Percentiles rank a stretch among this genome's conserved stretches.
These are phyloP conservation scores for Stachybotrys elegans DNA, from an alignment of 2,329 filamentous ascomycete species.

Conservation along the genomic window DNA sequence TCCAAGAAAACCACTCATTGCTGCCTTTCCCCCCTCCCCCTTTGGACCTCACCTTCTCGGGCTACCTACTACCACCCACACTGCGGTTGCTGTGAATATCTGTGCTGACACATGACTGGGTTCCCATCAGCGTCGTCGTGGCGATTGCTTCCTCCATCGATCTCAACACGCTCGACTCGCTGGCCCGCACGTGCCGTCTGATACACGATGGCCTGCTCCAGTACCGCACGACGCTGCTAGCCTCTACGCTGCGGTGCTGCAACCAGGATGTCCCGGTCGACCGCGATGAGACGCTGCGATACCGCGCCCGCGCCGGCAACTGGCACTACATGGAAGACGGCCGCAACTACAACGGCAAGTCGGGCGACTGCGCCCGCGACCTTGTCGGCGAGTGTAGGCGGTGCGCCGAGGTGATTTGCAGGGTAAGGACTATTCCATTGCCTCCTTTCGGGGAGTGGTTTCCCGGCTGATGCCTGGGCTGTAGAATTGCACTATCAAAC, in stretches of 20 bases:
- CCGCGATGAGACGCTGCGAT: conserved; percentile 51
- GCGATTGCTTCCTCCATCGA: conserved; percentile 75
- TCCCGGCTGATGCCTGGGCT: conserved; percentile 8
- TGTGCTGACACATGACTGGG: conserved; percentile 11
- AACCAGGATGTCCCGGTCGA: conserved; percentile 60
- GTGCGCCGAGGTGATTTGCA: conserved; percentile 73
- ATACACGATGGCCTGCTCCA: conserved; percentile 74
- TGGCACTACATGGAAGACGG: conserved; percentile 57
- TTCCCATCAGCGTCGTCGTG: conserved; percentile 74
- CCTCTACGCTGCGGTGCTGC: conserved; percentile 71
- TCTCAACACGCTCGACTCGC: conserved; percentile 77
- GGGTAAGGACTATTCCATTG: conserved; percentile 50
- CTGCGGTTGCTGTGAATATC: conserved; percentile 1
- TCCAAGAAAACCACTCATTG: neutral
- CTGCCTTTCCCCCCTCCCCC: neutral
- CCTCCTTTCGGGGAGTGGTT: neutral
- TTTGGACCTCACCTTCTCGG: neutral
- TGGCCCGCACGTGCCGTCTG: conserved; percentile 77
- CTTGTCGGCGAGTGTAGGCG: conserved; percentile 79
- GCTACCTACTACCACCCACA: neutral
- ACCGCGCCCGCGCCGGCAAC: conserved; percentile 50
- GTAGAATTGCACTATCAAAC: conserved; percentile 87
- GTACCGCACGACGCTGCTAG: conserved; percentile 68
- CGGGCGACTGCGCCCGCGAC: conserved; percentile 77
- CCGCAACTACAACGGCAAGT: conserved; percentile 56